These are phyloP conservation scores for Diphasiastrum complanatum DNA, from an alignment of 83 land plant species.

Conservation along the genomic window DNA sequence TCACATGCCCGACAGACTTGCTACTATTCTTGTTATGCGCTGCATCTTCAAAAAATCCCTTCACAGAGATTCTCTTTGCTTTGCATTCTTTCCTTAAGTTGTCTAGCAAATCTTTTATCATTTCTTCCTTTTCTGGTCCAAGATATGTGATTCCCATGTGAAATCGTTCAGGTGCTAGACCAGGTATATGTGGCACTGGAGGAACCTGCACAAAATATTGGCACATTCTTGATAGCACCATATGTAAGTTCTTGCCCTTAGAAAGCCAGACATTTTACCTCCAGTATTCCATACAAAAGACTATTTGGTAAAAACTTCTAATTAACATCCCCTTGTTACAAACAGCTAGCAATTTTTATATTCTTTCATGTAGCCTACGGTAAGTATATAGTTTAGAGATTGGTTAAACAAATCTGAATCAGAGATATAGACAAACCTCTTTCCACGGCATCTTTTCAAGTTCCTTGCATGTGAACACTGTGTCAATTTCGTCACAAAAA, in stretches of 20 bases:
- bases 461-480: conserved; percentile 32
- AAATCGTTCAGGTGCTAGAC: conserved; percentile 24
- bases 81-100: conserved; percentile 22
- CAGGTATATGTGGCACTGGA: conserved; percentile 17
- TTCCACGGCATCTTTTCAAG: conserved; percentile 36
- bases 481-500: conserved; percentile 42
- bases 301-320: no score
- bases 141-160: neutral
- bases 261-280: neutral
- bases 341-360: no score
- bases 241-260: neutral
- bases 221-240: neutral
- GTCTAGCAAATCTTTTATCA: neutral
- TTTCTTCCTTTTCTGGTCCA: conserved; percentile 23
- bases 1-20: conserved; percentile 37
- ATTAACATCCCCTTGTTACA: no score
- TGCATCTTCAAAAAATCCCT: conserved; percentile 32
- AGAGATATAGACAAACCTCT: conserved; percentile 9
- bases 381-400: neutral
- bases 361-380: neutral
- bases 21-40: conserved; percentile 27
- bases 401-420: neutral
- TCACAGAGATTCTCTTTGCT: conserved; percentile 17
- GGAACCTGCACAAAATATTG: conserved; percentile 12
- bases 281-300: no score